Evolutionary conservation across 805 yeast species (phyloP).

Genomic region (Zygoascus biomembranicola): DNA sequence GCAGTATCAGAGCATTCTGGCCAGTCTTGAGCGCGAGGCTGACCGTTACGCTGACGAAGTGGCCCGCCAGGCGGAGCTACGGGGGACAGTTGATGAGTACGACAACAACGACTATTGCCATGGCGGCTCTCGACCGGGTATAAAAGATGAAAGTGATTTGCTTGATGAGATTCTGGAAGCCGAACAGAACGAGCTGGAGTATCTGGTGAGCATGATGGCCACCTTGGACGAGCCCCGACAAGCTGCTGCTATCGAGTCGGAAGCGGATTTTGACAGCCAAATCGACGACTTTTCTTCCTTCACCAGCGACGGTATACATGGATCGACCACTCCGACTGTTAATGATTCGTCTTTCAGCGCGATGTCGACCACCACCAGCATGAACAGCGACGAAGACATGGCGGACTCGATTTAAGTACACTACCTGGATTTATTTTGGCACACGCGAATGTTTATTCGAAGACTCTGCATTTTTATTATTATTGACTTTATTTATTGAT

Average conservation of each 20-base stretch:
- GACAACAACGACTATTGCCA: background rate
- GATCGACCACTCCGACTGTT: background rate
- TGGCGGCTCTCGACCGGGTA: background rate
- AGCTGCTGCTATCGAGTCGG: background rate
- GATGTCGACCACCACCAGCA: background rate
- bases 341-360: background rate
- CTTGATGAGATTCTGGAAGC: background rate
- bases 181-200: background rate
- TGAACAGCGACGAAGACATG: background rate
- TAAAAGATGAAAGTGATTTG: background rate
- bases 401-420: background rate
- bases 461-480: background rate
- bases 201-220: background rate
- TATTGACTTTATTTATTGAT: background rate
- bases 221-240: background rate
- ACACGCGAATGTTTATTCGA: too few species aligned
- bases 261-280: background rate
- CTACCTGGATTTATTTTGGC: too few species aligned
- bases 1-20: background rate
- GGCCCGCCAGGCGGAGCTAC: background rate
- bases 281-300: background rate
- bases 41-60: background rate
- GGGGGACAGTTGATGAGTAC: background rate
- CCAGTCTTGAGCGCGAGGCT: background rate
- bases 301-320: background rate